Percentiles rank a stretch among this genome's conserved stretches.
Evolutionary conservation across 1,284 basidiomycete genomes (phyloP).

Genomic region (Rhodotorula sp.): DNA sequence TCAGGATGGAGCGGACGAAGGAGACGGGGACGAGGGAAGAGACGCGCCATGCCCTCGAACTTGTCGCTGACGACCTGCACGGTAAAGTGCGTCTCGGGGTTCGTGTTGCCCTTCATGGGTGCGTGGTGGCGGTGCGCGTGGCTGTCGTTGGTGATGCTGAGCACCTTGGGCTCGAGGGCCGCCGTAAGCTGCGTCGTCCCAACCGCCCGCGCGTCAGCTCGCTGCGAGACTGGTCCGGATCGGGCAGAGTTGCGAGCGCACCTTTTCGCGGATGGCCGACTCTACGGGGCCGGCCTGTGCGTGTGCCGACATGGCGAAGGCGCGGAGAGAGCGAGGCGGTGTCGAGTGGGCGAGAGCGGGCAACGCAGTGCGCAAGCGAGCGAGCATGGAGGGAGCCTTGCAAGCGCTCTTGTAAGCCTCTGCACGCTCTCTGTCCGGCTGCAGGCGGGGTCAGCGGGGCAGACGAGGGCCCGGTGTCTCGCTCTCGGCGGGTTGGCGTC

Average conservation of each 20-base stretch:
- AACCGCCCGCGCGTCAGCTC: constrained; percentile 2
- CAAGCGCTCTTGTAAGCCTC: too few species aligned
- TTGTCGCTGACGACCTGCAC: constrained; percentile 38
- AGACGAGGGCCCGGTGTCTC: too few species aligned
- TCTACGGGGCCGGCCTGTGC: constrained; percentile 13
- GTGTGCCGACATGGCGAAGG: neutral
- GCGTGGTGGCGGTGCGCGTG: constrained; percentile 43
- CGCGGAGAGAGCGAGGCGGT: neutral
- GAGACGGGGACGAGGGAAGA: neutral
- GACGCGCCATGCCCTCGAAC: constrained; percentile 41
- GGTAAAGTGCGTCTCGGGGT: constrained; percentile 46
- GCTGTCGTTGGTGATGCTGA: constrained; percentile 44
- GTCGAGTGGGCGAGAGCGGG: neutral
- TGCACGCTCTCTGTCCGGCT: too few species aligned
- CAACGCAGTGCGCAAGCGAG: neutral
- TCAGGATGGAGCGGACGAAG: too few species aligned
- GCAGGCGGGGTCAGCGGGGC: too few species aligned
- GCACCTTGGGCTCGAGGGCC: constrained; percentile 27
- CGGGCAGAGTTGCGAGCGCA: neutral
- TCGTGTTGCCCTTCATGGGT: constrained; percentile 41
- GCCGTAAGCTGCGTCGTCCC: constrained; percentile 14
- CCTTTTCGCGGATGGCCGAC: constrained; percentile 10
- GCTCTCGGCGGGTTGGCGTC: too few species aligned
- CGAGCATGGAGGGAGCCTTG: neutral
- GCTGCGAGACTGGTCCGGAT: neutral